Base-by-base conservation (phyloP, 2,329 filamentous ascomycete species). In the Orbilia oligospora region DNA sequence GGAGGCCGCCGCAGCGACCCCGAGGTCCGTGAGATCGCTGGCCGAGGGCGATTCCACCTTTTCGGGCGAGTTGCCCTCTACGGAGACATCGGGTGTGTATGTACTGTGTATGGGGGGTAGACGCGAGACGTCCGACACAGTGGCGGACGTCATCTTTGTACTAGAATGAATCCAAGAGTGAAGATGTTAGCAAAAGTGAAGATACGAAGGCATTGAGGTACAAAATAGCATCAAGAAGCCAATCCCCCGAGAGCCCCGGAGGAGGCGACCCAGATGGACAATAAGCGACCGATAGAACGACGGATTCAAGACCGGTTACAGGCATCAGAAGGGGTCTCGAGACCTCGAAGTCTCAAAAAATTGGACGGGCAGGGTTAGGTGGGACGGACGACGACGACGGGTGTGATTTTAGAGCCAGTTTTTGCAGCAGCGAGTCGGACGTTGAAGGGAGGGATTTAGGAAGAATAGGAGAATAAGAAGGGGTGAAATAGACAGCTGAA, bases 41-140 rank as follows among this genome's bases (percentile, higher is more conserved):
- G 75, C 68, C 27, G 75, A 72, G 53, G 75, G 68, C 22, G 75
- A 78, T 30, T 53, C 53, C 22, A 58, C 33, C 49, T 78, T 78
- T 53, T 69, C 75, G 64, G 75, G 75, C 24, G 75, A 72, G 75
- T 67, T 49, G 55, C 75, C 75, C 56, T 78, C 75, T 33, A 78
- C 64, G 49, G 75, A 78, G 18, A 78, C 66, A 61, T 78, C 75
- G 20, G 75, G 75, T 9, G 75, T 78, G 27, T 78, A 78, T 12
- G 69, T 72, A 64, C 67, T 78, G 51, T 78, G 75, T 63, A 78
- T 78, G 36, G 75, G 75, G 27, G 75, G 75, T 24, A 78, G 75
- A 69, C 75, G 75, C 68, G 75, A 78, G 66, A 78, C 75, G 75
- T 78, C 75, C 75, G 75, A 78, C 44, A 70, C 65, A 69, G 75